Evolutionary conservation across 1,284 basidiomycete genomes (phyloP).

Genomic region (Sparassis latifolia): DNA sequence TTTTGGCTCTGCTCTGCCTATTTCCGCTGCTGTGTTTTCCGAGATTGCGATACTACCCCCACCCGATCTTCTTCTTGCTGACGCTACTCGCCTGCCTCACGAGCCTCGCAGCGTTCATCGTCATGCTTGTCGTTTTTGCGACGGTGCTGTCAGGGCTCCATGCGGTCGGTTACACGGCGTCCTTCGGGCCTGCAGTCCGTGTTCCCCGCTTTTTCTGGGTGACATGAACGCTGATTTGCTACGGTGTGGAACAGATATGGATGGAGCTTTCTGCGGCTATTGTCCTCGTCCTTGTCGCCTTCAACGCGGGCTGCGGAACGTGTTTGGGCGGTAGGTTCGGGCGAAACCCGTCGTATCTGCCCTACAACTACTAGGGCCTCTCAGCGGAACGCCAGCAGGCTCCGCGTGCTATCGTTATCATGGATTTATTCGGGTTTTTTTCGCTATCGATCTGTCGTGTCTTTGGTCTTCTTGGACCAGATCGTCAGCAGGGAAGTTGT

Average conservation of each 20-base stretch:
- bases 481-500: too few relatives aligned
- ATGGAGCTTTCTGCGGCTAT: background rate
- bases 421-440: too few relatives aligned
- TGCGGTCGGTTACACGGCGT: conserved; percentile 15
- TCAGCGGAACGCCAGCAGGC: too few relatives aligned
- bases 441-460: too few relatives aligned
- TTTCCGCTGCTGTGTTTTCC: conserved; percentile 20
- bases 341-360: background rate
- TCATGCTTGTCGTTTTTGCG: conserved; percentile 23
- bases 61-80: conserved; percentile 19
- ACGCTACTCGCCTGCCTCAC: conserved; percentile 19
- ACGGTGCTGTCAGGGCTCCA: conserved; percentile 18
- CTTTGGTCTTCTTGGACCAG: too few relatives aligned
- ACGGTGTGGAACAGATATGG: background rate
- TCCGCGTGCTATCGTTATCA: too few relatives aligned
- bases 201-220: background rate
- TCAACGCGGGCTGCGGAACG: conserved; percentile 1
- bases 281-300: background rate
- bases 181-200: conserved; percentile 24
- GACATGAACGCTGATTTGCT: background rate
- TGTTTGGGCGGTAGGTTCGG: background rate
- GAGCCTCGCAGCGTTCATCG: conserved; percentile 19
- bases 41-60: conserved; percentile 16
- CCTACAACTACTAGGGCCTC: background rate
- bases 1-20: conserved; percentile 16